phyloP scores from a whole-genome alignment of 176 grass and related monocot genomes.

The Aegilops bicornis region DNA sequence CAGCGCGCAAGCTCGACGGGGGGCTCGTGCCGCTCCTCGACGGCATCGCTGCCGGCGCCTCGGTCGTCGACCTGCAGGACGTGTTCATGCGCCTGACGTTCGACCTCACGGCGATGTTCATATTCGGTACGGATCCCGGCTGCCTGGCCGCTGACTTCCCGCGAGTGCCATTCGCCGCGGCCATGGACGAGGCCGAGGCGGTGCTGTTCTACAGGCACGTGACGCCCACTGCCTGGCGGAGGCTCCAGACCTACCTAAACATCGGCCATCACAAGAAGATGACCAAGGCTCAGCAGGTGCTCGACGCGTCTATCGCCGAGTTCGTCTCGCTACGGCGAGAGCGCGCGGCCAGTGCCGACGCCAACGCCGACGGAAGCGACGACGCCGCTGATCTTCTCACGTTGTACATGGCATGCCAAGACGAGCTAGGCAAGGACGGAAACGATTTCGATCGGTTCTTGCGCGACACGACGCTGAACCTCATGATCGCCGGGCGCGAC shows the following conservation, averaged over 20 bases:
- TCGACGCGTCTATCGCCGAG: slow-evolving; percentile 56
- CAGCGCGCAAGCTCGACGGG: too few relatives aligned
- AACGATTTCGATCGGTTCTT: slow-evolving; percentile 58
- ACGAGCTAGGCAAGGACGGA: slow-evolving; percentile 42
- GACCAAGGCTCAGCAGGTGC: slow-evolving; percentile 27
- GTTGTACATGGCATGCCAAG: slow-evolving; percentile 51
- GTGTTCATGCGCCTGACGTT: too few relatives aligned
- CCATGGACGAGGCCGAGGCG: slow-evolving; percentile 34
- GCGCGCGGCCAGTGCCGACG: background rate
- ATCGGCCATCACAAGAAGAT: slow-evolving; percentile 51
- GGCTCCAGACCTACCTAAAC: slow-evolving; percentile 31
- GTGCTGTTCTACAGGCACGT: slow-evolving; percentile 63
- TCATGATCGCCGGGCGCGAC: slow-evolving; percentile 83
- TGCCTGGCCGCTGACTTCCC: too few relatives aligned
- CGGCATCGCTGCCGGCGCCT: too few relatives aligned
- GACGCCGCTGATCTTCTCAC: slow-evolving; percentile 49
- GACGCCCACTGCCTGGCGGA: slow-evolving; percentile 39
- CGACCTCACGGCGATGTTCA: too few relatives aligned
- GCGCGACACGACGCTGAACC: slow-evolving; percentile 65
- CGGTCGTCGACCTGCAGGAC: too few relatives aligned
- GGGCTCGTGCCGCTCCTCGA: too few relatives aligned
- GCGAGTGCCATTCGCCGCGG: too few relatives aligned
- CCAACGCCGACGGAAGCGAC: background rate
- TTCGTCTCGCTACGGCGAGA: slow-evolving; percentile 44
- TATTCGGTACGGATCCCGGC: too few relatives aligned